Evolutionary conservation across 768 basidiomycete genomes (phyloP).

Genomic region (Tremella mesenterica): DNA sequence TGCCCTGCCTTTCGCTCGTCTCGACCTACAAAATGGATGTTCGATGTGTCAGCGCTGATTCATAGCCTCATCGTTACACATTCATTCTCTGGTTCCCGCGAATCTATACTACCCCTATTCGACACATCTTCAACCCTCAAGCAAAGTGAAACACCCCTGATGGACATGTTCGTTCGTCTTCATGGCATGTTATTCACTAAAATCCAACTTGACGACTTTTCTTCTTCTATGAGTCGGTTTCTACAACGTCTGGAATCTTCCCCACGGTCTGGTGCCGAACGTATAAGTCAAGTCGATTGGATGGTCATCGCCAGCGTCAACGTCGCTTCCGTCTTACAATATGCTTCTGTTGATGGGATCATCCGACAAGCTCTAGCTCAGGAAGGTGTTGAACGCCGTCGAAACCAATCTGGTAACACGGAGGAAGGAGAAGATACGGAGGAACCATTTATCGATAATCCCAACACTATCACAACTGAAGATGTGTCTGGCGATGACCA

Average conservation of each 20-base stretch:
- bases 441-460: constrained; percentile 36
- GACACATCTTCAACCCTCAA: constrained; percentile 63
- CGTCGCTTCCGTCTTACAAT: constrained; percentile 73
- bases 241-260: constrained; percentile 59
- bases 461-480: background rate
- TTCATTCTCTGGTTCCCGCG: constrained; percentile 76
- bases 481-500: background rate
- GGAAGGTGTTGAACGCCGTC: constrained; percentile 44
- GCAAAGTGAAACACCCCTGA: constrained; percentile 56
- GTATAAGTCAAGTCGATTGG: constrained; percentile 61
- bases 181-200: constrained; percentile 98
- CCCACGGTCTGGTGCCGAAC: constrained; percentile 1
- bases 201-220: constrained; percentile 86
- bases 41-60: background rate
- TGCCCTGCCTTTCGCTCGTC: background rate
- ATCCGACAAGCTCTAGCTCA: constrained; percentile 56
- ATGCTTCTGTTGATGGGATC: constrained; percentile 65
- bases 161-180: constrained; percentile 79
- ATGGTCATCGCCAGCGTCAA: constrained; percentile 91
- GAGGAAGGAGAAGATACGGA: constrained; percentile 49
- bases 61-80: constrained; percentile 81
- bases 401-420: constrained; percentile 16
- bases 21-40: background rate
- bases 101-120: constrained; percentile 84
- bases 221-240: constrained; percentile 68